phyloP scores from a whole-genome alignment of 192 early-diverging fungal genomes.

The Entomortierella lignicola region DNA sequence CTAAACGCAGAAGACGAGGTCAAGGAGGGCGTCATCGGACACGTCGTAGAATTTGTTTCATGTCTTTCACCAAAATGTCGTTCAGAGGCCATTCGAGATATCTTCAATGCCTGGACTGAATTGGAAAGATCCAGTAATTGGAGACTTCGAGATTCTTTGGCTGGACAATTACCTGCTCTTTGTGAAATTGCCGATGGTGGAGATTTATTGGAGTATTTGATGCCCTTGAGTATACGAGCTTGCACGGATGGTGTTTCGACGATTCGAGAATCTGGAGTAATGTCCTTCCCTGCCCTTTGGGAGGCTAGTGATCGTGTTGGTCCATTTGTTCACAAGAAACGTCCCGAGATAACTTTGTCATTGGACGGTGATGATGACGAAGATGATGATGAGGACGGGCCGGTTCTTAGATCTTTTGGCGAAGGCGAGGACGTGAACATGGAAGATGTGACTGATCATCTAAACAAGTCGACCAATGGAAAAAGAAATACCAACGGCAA shows the following conservation, averaged over 20 bases:
- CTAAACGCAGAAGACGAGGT: conserved; percentile 70
- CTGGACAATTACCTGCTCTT: conserved; percentile 74
- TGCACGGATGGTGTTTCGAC: conserved; percentile 64
- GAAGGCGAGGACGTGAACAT: conserved; percentile 50
- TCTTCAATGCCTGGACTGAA: conserved; percentile 75
- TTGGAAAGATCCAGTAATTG: conserved; percentile 72
- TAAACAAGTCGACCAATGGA: not conserved
- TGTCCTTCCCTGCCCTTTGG: conserved; percentile 39
- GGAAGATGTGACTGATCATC: conserved; percentile 29
- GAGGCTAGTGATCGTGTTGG: conserved; percentile 30
- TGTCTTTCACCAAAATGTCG: conserved; percentile 72
- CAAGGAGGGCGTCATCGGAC: conserved; percentile 75
- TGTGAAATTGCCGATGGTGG: conserved; percentile 71
- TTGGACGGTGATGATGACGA: not conserved
- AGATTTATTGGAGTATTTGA: conserved; percentile 70
- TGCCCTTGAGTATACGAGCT: conserved; percentile 73
- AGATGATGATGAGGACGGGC: conserved; percentile 7
- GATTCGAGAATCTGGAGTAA: conserved; percentile 66
- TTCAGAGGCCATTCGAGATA: conserved; percentile 72
- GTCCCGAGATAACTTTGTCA: not conserved
- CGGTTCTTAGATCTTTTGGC: conserved; percentile 26
- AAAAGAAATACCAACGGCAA: not conserved
- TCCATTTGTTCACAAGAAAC: conserved; percentile 9
- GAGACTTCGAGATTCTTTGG: conserved; percentile 80
- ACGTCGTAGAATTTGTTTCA: conserved; percentile 74